Percentiles rank a stretch among this genome's conserved stretches.
These are phyloP conservation scores for Sporisorium sorghi DNA, from an alignment of 1,284 basidiomycete species.

Conservation along the genomic window DNA sequence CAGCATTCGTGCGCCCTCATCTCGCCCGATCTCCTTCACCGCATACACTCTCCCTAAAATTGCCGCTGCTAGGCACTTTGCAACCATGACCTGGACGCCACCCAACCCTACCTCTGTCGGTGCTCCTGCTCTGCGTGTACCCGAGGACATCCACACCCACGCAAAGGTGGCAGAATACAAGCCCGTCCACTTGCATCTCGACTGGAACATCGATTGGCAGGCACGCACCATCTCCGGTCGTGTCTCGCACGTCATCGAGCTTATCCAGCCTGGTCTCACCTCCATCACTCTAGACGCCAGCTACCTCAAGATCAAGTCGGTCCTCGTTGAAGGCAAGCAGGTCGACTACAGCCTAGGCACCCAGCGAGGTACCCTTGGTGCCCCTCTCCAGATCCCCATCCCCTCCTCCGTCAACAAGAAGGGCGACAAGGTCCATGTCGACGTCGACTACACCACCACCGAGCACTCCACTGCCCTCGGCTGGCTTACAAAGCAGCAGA, in stretches of 20 bases:
- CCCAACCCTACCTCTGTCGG: conserved; percentile 61
- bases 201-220: conserved; percentile 86
- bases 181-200: conserved; percentile 72
- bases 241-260: conserved; percentile 77
- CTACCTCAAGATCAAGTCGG: conserved; percentile 77
- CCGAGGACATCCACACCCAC: conserved; percentile 62
- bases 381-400: conserved; percentile 70
- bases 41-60: background rate
- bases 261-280: conserved; percentile 75
- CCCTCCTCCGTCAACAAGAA: conserved; percentile 49
- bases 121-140: conserved; percentile 46
- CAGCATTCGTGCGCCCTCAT: background rate
- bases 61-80: background rate
- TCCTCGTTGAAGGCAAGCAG: conserved; percentile 73
- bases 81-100: conserved; percentile 57
- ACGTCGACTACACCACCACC: conserved; percentile 75
- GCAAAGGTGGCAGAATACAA: conserved; percentile 60
- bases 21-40: background rate
- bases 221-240: conserved; percentile 78
- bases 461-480: conserved; percentile 86
- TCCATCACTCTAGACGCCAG: conserved; percentile 84
- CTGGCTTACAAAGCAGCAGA: conserved; percentile 92
- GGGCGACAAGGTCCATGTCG: conserved; percentile 54
- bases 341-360: conserved; percentile 74
- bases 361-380: conserved; percentile 70